Evolutionary conservation across 169 alveolate genomes (phyloP).

Genomic region (Ichthyophthirius multifiliis): DNA sequence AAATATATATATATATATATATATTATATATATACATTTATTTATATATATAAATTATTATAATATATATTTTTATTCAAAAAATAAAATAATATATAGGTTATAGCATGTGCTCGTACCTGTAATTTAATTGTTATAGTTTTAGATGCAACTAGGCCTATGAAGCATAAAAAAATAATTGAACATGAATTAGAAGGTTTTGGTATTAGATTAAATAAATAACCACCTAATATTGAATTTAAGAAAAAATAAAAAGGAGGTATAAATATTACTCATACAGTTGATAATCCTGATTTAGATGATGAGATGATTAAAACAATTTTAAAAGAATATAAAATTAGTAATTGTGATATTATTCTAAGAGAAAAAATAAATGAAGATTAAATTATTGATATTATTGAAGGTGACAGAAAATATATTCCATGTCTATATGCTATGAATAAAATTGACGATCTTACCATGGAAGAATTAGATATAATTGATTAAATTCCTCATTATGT

Average conservation of each 20-base stretch:
- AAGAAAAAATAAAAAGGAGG: conserved; percentile 87
- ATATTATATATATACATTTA: background rate
- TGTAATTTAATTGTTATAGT: conserved; percentile 93
- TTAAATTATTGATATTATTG: conserved; percentile 97
- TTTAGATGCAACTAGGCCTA: conserved; percentile 93
- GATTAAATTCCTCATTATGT: conserved; percentile 95
- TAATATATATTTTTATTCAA: background rate
- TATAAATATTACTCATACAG: conserved; percentile 63
- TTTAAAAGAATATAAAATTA: conserved; percentile 92
- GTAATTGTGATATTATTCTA: conserved; percentile 92
- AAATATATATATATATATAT: too few relatives aligned
- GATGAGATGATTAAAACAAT: conserved; percentile 83
- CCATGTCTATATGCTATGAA: conserved; percentile 94
- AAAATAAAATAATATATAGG: conserved; percentile 41
- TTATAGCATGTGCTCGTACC: conserved; percentile 97
- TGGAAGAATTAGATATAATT: conserved; percentile 92
- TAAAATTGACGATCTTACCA: conserved; percentile 91
- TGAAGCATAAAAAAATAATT: conserved; percentile 90
- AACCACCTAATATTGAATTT: conserved; percentile 90
- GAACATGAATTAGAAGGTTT: conserved; percentile 97
- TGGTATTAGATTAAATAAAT: conserved; percentile 95
- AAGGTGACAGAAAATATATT: conserved; percentile 89
- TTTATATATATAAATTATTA: too few relatives aligned
- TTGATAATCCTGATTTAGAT: conserved; percentile 67
- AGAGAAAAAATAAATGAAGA: conserved; percentile 96